Base-by-base conservation (phyloP, 1,139 yeast genomes). In the Blastobotrys indianensis region DNA sequence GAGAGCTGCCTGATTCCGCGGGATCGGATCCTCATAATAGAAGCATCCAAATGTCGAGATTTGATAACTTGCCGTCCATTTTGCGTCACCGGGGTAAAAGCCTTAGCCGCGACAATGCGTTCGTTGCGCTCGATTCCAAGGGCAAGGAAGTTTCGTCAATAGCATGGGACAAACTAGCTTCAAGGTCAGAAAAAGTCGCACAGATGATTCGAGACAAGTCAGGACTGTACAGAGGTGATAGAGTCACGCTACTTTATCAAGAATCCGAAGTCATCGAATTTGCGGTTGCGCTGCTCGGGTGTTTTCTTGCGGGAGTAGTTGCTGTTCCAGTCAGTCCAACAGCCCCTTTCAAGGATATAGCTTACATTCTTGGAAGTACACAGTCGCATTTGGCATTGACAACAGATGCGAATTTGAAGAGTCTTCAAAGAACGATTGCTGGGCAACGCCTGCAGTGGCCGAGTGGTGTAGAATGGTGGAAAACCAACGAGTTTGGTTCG, bases 281-380 rank as follows among this genome's bases (percentile, higher is more conserved):
- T 61, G 78, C 85, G 0, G 78, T 85, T 1, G 95, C 97, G 0
- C 65, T 94, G 13, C 76, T 87, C 61, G 98, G 97, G 2, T 90
- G 97, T 61, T 87, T 92, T 57, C 70, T 92, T 53, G 95, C 97
- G 0, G 96, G 95, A 1, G 85, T 87, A 34, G 90, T 94, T 1
- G 97, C 97, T 0, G 94, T 94, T 9, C 98, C 98, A 0, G 79
- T 88, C 38, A 85, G 85, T 45, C 83, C 88, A 44, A 84, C 84
- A 45, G 61, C 67, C 1, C 73, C 78, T 11, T 79, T 83, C 37
- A 74, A 79, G 20, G 95, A 87, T 54, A 80, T 86, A 44, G 72
- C 80, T 16, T 82, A 79, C 50, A 84, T 90, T 36, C 76, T 92
- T 61, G 76, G 76, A 42, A 73, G 77, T 41, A 86, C 97, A 0